A percentile compares a stretch with the other conserved stretches of the same genome.
phyloP scores from a whole-genome alignment of 2,329 filamentous ascomycete genomes.

The Xylariales sp. region DNA sequence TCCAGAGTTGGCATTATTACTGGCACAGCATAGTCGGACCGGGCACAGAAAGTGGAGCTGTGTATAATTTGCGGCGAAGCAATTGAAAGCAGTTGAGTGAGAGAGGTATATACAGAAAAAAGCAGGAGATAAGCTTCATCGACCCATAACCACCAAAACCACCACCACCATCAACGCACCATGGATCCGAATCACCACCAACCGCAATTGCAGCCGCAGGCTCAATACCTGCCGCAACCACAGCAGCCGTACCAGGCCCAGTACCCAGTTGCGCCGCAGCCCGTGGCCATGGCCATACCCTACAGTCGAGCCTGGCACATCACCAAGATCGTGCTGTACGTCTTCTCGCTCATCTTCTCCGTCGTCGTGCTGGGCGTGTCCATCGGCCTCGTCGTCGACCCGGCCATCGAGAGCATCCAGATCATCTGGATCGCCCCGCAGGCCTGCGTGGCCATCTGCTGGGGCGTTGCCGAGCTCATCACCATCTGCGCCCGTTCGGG shows the following conservation, averaged over 20 bases:
- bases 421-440: constrained; percentile 18
- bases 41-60: too few species aligned
- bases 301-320: constrained; percentile 11
- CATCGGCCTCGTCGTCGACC: constrained; percentile 12
- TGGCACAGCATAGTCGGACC: too few species aligned
- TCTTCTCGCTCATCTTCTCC: constrained; percentile 13
- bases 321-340: constrained; percentile 12
- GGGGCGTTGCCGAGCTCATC: constrained; percentile 16
- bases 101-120: too few species aligned
- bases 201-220: background rate
- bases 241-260: constrained; percentile 5
- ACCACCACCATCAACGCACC: background rate
- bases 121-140: too few species aligned
- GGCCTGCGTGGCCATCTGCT: constrained; percentile 15
- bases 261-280: constrained; percentile 5
- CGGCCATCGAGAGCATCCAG: constrained; percentile 10
- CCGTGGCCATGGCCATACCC: constrained; percentile 1
- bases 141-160: too few species aligned
- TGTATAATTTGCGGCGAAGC: too few species aligned
- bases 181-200: constrained; percentile 11
- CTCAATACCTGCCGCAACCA: too few species aligned
- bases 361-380: constrained; percentile 14
- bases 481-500: constrained; percentile 11
- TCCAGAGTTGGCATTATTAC: too few species aligned
- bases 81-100: too few species aligned